Conservation (phyloP, 2,329 filamentous ascomycete species). For the Fusarium continuum region DNA sequence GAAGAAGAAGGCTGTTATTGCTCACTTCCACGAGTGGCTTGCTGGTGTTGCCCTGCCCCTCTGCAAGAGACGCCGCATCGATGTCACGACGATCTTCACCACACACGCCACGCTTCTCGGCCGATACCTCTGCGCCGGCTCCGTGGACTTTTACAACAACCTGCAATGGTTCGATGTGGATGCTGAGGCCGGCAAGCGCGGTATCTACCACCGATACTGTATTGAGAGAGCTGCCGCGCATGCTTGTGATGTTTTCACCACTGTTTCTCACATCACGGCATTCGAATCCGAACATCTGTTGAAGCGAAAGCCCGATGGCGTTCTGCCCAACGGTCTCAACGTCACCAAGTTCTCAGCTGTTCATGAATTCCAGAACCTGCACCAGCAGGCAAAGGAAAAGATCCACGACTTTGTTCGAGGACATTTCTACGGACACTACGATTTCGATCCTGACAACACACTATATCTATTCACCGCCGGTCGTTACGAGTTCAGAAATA, state of each 20-base stretch:
- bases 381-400: slow-evolving; percentile 96
- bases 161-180: slow-evolving; percentile 97
- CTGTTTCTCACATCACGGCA: slow-evolving; percentile 97
- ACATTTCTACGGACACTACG: slow-evolving; percentile 98
- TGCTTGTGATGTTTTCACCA: slow-evolving; percentile 95
- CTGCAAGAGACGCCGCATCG: slow-evolving; percentile 92
- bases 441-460: slow-evolving; percentile 96
- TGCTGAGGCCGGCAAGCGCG: slow-evolving; percentile 94
- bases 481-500: slow-evolving; percentile 97
- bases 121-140: slow-evolving; percentile 95
- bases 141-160: slow-evolving; percentile 99
- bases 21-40: slow-evolving; percentile 99
- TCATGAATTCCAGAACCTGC: slow-evolving; percentile 98
- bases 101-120: slow-evolving; percentile 96
- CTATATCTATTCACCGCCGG: slow-evolving; percentile 98
- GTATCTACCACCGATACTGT: slow-evolving; percentile 98
- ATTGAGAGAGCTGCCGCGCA: slow-evolving; percentile 95
- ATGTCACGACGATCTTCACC: slow-evolving; percentile 97
- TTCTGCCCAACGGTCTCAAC: slow-evolving; percentile 95
- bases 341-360: slow-evolving; percentile 97
- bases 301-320: slow-evolving; percentile 96
- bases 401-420: slow-evolving; percentile 98
- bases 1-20: slow-evolving; percentile 90
- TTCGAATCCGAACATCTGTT: slow-evolving; percentile 98
- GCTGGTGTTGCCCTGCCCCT: slow-evolving; percentile 92